Conservation (phyloP, 2,329 filamentous ascomycete genomes). For the Lachnellula suecica region DNA sequence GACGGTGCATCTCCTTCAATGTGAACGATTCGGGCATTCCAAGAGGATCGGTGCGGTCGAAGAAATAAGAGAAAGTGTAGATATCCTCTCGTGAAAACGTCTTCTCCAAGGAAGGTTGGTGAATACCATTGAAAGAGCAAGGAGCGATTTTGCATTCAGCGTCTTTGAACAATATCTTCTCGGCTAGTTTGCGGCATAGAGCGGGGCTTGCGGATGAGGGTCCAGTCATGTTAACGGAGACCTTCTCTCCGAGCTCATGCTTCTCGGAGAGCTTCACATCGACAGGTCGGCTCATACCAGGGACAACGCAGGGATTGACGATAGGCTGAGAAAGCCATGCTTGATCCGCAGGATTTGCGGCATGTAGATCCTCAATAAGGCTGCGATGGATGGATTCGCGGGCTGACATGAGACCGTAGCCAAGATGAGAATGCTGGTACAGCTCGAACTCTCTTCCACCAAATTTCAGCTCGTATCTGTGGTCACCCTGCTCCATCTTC, state of each 20-base stretch:
- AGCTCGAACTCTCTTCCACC: constrained; percentile 88
- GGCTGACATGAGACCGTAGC: constrained; percentile 94
- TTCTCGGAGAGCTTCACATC: constrained; percentile 67
- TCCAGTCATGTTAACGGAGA: constrained; percentile 84
- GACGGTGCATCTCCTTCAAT: constrained; percentile 81
- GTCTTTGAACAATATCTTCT: constrained; percentile 89
- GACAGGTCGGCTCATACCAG: constrained; percentile 73
- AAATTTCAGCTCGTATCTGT: constrained; percentile 92
- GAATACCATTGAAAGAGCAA: constrained; percentile 98
- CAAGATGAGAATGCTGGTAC: constrained; percentile 97
- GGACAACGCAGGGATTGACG: constrained; percentile 81
- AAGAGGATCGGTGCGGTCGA: constrained; percentile 87
- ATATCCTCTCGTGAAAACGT: constrained; percentile 90
- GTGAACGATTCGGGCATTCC: constrained; percentile 99
- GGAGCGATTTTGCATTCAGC: constrained; percentile 77
- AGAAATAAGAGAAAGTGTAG: constrained; percentile 98
- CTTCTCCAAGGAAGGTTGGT: constrained; percentile 89
- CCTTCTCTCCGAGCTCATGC: constrained; percentile 62
- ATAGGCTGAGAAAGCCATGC: constrained; percentile 72
- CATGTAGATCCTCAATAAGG: constrained; percentile 71
- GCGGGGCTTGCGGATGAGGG: constrained; percentile 73
- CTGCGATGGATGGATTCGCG: constrained; percentile 80
- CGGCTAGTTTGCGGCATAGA: constrained; percentile 86
- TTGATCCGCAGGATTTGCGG: constrained; percentile 57
- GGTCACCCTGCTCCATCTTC: constrained; percentile 82